These are phyloP conservation scores for Cocos nucifera DNA, from an alignment of 176 grass and related monocot species.

Conservation along the genomic window DNA sequence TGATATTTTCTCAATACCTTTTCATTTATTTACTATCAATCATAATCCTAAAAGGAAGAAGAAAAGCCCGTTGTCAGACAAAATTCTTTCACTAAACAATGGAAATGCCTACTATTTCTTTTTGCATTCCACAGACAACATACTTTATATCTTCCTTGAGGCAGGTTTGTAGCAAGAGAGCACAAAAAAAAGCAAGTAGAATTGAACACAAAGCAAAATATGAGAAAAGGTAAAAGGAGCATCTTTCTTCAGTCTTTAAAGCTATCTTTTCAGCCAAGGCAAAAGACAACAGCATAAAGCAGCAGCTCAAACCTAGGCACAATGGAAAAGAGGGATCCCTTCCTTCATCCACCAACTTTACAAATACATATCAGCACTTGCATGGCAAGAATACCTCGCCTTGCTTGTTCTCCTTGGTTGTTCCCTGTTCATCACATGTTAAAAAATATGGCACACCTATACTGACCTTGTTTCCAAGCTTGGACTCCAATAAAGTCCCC, in stretches of 20 bases:
- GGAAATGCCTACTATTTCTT: too few relatives aligned
- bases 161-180: too few relatives aligned
- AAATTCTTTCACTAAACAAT: too few relatives aligned
- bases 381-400: constrained; percentile 44
- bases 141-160: too few relatives aligned
- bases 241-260: background rate
- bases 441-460: constrained; percentile 2
- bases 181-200: too few relatives aligned
- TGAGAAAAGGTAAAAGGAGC: too few relatives aligned
- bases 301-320: constrained; percentile 18
- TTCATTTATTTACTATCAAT: too few relatives aligned
- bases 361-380: constrained; percentile 26
- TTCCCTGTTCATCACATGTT: constrained; percentile 9
- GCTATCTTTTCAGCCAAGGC: constrained; percentile 10
- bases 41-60: too few relatives aligned
- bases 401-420: constrained; percentile 29
- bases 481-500: constrained; percentile 10
- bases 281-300: constrained; percentile 13
- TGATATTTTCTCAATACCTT: too few relatives aligned
- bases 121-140: too few relatives aligned
- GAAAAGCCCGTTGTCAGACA: too few relatives aligned
- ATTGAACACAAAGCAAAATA: too few relatives aligned
- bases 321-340: constrained; percentile 43
- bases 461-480: constrained; percentile 26
- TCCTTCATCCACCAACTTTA: constrained; percentile 12